These are phyloP conservation scores for Byssoonygena ceratinophila DNA, from an alignment of 2,329 filamentous ascomycete genomes.

Conservation along the genomic window DNA sequence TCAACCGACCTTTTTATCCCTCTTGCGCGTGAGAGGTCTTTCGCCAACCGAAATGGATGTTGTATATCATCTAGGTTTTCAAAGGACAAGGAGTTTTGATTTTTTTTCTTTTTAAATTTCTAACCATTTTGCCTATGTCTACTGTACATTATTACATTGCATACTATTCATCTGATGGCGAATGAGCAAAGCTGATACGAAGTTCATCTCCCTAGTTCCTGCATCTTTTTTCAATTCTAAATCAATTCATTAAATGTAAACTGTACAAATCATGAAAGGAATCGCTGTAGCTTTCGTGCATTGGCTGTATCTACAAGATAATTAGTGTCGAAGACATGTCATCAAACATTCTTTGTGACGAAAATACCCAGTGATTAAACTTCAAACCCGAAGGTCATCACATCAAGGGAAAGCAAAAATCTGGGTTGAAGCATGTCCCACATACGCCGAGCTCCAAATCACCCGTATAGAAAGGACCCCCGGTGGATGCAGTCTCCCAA, in stretches of 20 bases:
- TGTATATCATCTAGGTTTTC: no score
- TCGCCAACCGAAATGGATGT: background rate
- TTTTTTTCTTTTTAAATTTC: background rate
- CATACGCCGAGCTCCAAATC: slow-evolving; percentile 1
- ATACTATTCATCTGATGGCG: background rate
- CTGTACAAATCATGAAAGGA: no score
- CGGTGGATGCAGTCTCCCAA: background rate
- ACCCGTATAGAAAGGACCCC: background rate
- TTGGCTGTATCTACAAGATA: background rate
- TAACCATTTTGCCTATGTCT: background rate
- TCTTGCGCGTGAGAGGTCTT: no score
- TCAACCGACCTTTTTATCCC: background rate
- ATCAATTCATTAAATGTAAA: no score
- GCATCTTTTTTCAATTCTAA: background rate
- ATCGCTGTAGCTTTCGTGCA: background rate
- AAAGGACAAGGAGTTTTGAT: background rate
- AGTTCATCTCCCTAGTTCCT: background rate
- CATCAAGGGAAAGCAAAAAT: background rate
- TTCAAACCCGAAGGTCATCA: no score
- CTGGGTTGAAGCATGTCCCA: background rate
- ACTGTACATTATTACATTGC: background rate
- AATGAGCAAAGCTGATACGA: background rate
- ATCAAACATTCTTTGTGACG: background rate
- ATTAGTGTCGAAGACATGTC: background rate
- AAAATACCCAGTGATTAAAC: no score